phyloP scores from a whole-genome alignment of 2,329 filamentous ascomycete genomes.

The Penicillium sp. region DNA sequence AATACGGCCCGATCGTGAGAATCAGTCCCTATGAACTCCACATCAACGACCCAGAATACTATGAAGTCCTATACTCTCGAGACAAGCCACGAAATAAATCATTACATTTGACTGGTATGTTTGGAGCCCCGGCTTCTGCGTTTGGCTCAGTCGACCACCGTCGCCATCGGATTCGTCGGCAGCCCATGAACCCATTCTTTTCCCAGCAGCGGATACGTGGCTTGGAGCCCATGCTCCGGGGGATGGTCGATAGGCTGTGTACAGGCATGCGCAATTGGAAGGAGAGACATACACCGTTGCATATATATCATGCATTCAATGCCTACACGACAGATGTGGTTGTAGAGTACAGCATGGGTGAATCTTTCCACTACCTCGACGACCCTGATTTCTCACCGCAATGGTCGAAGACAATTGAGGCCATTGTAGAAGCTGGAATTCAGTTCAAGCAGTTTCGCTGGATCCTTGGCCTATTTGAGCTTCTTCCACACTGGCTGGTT shows the following conservation, averaged over 20 bases:
- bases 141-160: conserved; percentile 32
- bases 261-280: conserved; percentile 21
- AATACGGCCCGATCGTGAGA: conserved; percentile 25
- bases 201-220: conserved; percentile 28
- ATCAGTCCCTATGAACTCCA: conserved; percentile 31
- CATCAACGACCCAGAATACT: conserved; percentile 30
- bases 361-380: conserved; percentile 32
- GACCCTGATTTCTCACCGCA: conserved; percentile 30
- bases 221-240: conserved; percentile 23
- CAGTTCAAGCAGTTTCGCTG: conserved; percentile 26
- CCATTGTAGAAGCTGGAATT: conserved; percentile 20
- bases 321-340: conserved; percentile 47
- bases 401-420: conserved; percentile 30
- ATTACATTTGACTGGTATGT: conserved; percentile 26
- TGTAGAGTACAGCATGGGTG: conserved; percentile 42
- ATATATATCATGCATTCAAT: conserved; percentile 34
- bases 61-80: conserved; percentile 22
- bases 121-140: conserved; percentile 31
- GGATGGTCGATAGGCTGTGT: conserved; percentile 26
- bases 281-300: conserved; percentile 17
- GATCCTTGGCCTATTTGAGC: conserved; percentile 19
- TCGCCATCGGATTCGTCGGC: conserved; percentile 32
- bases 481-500: conserved; percentile 19
- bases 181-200: conserved; percentile 38
- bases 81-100: conserved; percentile 33